phyloP scores from a whole-genome alignment of 208 protist species.

The Strigomonas oncopelti region DNA sequence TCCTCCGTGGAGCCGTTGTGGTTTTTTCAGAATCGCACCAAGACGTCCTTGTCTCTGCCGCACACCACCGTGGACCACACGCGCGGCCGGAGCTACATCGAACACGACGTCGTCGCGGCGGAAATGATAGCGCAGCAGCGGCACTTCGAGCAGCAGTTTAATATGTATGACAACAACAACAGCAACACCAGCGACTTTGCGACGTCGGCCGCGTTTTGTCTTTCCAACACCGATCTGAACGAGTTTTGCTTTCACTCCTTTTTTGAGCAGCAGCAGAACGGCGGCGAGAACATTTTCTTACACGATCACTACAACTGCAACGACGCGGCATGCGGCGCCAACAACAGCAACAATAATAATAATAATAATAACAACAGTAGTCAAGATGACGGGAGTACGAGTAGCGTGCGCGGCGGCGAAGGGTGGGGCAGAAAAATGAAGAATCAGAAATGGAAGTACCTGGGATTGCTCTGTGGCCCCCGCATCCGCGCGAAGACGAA shows the following conservation, averaged over 20 bases:
- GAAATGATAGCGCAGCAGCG: constrained; percentile 55
- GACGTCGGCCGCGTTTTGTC: constrained; percentile 11
- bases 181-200: neutral
- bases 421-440: constrained; percentile 23
- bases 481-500: constrained; percentile 45
- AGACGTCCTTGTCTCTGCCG: neutral
- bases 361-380: no score
- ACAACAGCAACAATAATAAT: no score
- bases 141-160: constrained; percentile 12
- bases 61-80: no score
- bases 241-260: constrained; percentile 65
- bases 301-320: neutral
- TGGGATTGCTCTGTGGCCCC: constrained; percentile 41
- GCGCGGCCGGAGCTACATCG: neutral
- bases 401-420: constrained; percentile 18
- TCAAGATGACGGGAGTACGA: no score
- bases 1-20: constrained; percentile 95
- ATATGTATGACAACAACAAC: neutral
- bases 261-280: neutral
- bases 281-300: neutral
- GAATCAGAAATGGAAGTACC: constrained; percentile 8
- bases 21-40: constrained; percentile 46
- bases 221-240: constrained; percentile 55
- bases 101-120: constrained; percentile 53
- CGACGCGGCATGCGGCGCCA: constrained; percentile 1